Base-by-base conservation (phyloP, 768 basidiomycete genomes). In the Collybia mongolica region DNA sequence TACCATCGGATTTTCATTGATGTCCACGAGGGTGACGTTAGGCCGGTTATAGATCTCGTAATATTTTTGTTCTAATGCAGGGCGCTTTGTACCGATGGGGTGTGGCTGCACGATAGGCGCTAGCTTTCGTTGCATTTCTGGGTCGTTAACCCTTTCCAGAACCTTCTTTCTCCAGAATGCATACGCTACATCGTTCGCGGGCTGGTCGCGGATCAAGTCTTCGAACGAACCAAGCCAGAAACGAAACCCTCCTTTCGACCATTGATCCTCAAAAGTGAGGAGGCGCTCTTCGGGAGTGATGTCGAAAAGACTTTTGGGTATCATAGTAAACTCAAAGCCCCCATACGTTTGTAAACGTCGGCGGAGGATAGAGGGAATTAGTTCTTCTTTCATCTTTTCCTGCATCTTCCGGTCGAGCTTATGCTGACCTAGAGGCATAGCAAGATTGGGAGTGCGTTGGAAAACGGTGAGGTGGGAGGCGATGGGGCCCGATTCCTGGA, bases 391-490 rank as follows among this genome's bases (percentile, higher is more conserved):
- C 54, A 55, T 56, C 44, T 44, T 48, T 8, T 54, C 52, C 32
- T 60, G 56, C 22, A 39, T 39, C 19, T 44, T 51, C 11, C 5
- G 39, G 28, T 51, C 51, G 7, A 61, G 17, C 44, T 55, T 51
- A 12, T 46, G 39, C 43, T 64, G 58, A 5, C 37, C 39, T 62
- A 65, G 59, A 1, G 62, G 55, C 20, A 65, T 26, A 2, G 62
- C 57, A n/a, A 60, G 48, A 19, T 63, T 62, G 0, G 62, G 60
- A 5, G 62, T 64, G 4, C 65, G 63, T 44, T 66, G 65, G 56
- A 64, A 66, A 17, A 64, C 61, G 5, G 61, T 61, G 24, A 65
- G 54, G 39, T 63, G 56, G 1, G 49, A 28, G 1, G 57, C 60
- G 17, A 58, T 19, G 3, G 57, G 55, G 5, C 60, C 64, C 6